phyloP scores from a whole-genome alignment of 202 grass and related monocot species.

The Setaria viridis region DNA sequence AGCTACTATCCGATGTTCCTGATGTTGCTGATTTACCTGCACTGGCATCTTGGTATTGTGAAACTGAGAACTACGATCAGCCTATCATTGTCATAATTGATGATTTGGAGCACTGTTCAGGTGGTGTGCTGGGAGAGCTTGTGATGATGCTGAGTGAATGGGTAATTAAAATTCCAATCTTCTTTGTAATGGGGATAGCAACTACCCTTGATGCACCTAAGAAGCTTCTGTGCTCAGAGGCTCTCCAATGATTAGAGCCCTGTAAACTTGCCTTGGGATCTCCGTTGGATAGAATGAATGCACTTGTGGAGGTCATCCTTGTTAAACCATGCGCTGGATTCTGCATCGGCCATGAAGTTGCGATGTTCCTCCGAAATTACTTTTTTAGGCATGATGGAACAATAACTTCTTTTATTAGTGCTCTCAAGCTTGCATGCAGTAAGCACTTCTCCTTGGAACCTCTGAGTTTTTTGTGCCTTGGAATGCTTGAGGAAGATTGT shows the following conservation, averaged over 20 bases:
- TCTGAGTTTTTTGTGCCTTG: constrained; percentile 76
- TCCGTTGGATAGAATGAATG: constrained; percentile 86
- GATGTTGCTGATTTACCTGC: constrained; percentile 78
- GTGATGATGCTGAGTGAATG: constrained; percentile 79
- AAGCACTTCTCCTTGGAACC: constrained; percentile 84
- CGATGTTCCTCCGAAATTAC: constrained; percentile 85
- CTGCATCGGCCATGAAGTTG: constrained; percentile 69
- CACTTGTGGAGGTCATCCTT: constrained; percentile 84
- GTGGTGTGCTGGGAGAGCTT: constrained; percentile 72
- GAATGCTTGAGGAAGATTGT: constrained; percentile 69
- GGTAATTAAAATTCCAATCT: constrained; percentile 87
- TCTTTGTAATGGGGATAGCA: constrained; percentile 85
- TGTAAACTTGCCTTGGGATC: constrained; percentile 79
- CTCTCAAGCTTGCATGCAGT: constrained; percentile 92
- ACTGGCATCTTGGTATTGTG: constrained; percentile 79
- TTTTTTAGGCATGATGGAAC: constrained; percentile 88
- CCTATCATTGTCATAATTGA: constrained; percentile 83
- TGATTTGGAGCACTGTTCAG: constrained; percentile 83
- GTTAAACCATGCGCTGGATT: constrained; percentile 71
- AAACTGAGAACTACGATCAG: constrained; percentile 58
- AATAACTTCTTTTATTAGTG: constrained; percentile 86
- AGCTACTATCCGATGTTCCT: constrained; percentile 64
- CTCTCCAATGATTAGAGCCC: constrained; percentile 72
- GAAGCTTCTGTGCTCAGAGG: constrained; percentile 77
- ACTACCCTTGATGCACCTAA: constrained; percentile 79